Evolutionary conservation across 495 filamentous ascomycete species (phyloP).

Genomic region (Trichocladium antarcticum): DNA sequence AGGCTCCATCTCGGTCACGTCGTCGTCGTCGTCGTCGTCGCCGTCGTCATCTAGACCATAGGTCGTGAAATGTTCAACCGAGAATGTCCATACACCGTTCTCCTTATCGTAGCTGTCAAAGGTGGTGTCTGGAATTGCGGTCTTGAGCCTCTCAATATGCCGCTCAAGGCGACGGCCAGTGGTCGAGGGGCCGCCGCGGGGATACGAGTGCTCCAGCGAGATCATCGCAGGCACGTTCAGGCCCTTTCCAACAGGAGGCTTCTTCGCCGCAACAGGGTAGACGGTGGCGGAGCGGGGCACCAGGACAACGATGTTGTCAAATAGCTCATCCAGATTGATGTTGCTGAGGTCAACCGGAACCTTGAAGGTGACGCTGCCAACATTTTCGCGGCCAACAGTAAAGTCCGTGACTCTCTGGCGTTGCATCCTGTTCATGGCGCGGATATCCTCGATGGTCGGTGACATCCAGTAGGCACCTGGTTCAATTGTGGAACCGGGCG

Average conservation of each 20-base stretch:
- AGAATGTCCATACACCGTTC: constrained; percentile 81
- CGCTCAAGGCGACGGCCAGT: constrained; percentile 47
- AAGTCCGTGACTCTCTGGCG: constrained; percentile 59
- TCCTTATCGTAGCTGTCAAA: constrained; percentile 68
- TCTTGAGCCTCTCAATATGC: constrained; percentile 69
- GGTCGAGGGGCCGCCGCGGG: constrained; percentile 42
- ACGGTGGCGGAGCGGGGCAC: constrained; percentile 69
- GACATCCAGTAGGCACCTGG: constrained; percentile 78
- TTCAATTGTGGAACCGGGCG: constrained; percentile 42
- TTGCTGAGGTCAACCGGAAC: constrained; percentile 67
- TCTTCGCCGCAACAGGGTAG: constrained; percentile 61
- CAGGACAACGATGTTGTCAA: constrained; percentile 60
- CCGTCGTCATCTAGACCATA: constrained; percentile 87
- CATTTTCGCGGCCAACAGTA: constrained; percentile 67
- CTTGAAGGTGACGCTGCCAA: constrained; percentile 72
- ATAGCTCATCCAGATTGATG: constrained; percentile 59
- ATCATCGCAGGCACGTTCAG: constrained; percentile 86
- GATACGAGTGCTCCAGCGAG: constrained; percentile 80
- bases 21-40: constrained; percentile 62
- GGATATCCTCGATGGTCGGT: constrained; percentile 58
- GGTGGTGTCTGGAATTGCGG: constrained; percentile 59
- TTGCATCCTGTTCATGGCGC: constrained; percentile 60
- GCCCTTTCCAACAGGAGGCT: constrained; percentile 72
- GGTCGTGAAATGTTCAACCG: constrained; percentile 86
- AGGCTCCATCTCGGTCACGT: constrained; percentile 45